phyloP scores from a whole-genome alignment of 441 rosid genomes.

The Populus hybrid region DNA sequence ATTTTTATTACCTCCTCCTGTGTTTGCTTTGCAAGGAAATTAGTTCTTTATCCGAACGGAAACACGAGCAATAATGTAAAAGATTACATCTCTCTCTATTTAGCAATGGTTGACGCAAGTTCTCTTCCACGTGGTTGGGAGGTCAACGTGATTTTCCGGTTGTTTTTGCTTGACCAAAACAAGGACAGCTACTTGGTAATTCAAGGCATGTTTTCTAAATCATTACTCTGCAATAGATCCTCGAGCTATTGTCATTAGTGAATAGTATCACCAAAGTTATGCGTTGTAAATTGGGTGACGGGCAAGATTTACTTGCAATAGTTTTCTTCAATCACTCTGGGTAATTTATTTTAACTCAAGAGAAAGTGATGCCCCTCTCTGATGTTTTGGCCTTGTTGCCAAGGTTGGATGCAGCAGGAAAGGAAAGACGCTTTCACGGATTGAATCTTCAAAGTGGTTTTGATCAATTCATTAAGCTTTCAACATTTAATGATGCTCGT shows the following conservation, averaged over 20 bases:
- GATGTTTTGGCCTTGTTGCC: slow-evolving; percentile 4
- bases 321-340: background rate
- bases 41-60: slow-evolving; percentile 58
- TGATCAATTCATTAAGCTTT: slow-evolving; percentile 30
- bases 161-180: slow-evolving; percentile 61
- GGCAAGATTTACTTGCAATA: background rate
- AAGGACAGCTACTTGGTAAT: slow-evolving; percentile 44
- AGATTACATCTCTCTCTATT: slow-evolving; percentile 51
- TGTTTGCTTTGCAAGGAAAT: slow-evolving; percentile 43
- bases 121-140: slow-evolving; percentile 44
- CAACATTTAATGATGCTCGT: slow-evolving; percentile 23
- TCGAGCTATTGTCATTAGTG: background rate
- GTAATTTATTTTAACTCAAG: background rate
- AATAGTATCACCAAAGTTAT: background rate
- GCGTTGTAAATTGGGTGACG: background rate
- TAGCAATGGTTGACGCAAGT: slow-evolving; percentile 40
- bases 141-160: slow-evolving; percentile 44
- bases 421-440: slow-evolving; percentile 33
- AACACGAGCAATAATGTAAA: slow-evolving; percentile 52
- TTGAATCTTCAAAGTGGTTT: slow-evolving; percentile 40
- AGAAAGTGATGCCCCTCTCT: background rate
- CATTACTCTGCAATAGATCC: background rate
- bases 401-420: slow-evolving; percentile 28
- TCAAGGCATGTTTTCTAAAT: slow-evolving; percentile 37
- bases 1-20: background rate